phyloP scores from a whole-genome alignment of 2,329 filamentous ascomycete species.

The Penicillium aurantiogriseum region DNA sequence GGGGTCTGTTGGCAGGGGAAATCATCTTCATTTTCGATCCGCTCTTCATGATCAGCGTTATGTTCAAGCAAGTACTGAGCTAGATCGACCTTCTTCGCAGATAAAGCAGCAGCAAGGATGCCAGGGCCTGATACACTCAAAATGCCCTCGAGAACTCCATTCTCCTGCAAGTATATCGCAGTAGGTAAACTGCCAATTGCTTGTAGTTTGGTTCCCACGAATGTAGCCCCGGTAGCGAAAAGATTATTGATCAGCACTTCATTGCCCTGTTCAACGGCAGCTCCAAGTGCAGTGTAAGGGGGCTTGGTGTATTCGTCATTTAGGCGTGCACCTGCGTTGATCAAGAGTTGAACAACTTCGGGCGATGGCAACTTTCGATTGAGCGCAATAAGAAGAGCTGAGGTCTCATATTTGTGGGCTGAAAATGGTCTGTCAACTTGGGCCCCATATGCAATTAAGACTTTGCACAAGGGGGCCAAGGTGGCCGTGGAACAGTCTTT shows the following conservation, averaged over 20 bases:
- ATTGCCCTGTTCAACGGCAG: constrained; percentile 11
- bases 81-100: background rate
- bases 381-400: constrained; percentile 4
- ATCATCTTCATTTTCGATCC: background rate
- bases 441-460: background rate
- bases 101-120: background rate
- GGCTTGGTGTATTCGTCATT: constrained; percentile 6
- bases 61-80: background rate
- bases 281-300: constrained; percentile 11
- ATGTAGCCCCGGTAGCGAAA: background rate
- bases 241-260: background rate
- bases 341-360: constrained; percentile 12
- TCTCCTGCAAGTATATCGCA: background rate
- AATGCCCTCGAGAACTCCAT: background rate
- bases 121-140: background rate
- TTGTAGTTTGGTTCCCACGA: background rate
- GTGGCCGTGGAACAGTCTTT: too few relatives aligned
- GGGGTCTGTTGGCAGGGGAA: background rate
- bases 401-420: background rate
- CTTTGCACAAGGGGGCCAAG: background rate
- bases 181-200: background rate
- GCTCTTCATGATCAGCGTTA: background rate
- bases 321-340: constrained; percentile 7
- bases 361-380: background rate
- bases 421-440: background rate